Evolutionary conservation across 805 yeast species (phyloP).

Genomic region (Barnettozyma pratensis): DNA sequence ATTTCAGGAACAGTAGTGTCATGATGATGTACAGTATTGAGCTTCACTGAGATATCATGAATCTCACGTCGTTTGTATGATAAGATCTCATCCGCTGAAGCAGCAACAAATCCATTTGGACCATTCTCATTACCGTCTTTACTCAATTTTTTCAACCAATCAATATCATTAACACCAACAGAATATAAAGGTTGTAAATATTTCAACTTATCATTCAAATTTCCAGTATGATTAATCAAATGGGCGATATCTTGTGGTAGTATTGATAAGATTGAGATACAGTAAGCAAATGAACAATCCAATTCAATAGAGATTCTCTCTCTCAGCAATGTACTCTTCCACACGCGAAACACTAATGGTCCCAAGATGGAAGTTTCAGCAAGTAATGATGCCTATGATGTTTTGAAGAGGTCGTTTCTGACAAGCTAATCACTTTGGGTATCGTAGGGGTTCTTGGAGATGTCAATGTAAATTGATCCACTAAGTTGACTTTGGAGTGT

Average conservation of each 20-base stretch:
- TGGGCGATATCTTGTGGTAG: conserved; percentile 52
- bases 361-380: conserved; percentile 48
- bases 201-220: conserved; percentile 18
- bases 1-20: conserved; percentile 9
- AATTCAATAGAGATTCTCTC: conserved; percentile 41
- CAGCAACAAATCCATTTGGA: conserved; percentile 43
- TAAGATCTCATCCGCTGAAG: conserved; percentile 63
- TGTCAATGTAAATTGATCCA: conserved; percentile 8
- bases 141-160: conserved; percentile 26
- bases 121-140: not conserved
- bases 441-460: conserved; percentile 16
- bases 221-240: conserved; percentile 25
- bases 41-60: conserved; percentile 41
- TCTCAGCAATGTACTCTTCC: conserved; percentile 58
- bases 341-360: conserved; percentile 58
- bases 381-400: conserved; percentile 37
- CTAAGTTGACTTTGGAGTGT: conserved; percentile 12
- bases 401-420: not conserved
- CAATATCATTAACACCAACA: conserved; percentile 55
- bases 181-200: conserved; percentile 51
- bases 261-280: conserved; percentile 54
- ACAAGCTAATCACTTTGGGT: not conserved
- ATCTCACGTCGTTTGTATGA: conserved; percentile 45
- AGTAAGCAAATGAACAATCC: conserved; percentile 47
- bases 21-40: conserved; percentile 7